These are phyloP conservation scores for Tremella fuciformis DNA, from an alignment of 768 basidiomycete genomes.

Conservation along the genomic window DNA sequence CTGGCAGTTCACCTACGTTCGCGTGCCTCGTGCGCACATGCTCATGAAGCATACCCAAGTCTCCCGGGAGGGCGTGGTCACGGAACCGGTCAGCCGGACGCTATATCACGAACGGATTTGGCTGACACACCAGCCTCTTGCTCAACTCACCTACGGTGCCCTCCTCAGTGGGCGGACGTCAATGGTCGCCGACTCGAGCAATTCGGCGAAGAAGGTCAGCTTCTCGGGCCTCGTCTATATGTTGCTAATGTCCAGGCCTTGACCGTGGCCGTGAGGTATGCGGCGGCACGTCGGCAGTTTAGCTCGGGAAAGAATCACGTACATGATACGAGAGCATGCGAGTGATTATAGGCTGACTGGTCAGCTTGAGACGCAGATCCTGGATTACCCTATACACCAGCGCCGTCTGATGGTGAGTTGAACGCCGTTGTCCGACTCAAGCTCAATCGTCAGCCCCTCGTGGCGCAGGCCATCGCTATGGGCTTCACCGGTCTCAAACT, in stretches of 20 bases:
- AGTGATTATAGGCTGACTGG: not conserved
- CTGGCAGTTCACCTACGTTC: slow-evolving; percentile 54
- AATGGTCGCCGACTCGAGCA: slow-evolving; percentile 53
- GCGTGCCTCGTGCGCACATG: slow-evolving; percentile 54
- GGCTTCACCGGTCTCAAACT: slow-evolving; percentile 51
- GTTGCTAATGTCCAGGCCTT: slow-evolving; percentile 41
- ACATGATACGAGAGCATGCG: not conserved
- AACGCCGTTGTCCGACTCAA: not conserved
- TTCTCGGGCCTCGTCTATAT: not conserved
- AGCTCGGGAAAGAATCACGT: slow-evolving; percentile 52
- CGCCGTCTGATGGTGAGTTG: slow-evolving; percentile 48
- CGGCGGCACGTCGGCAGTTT: slow-evolving; percentile 54
- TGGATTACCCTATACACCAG: slow-evolving; percentile 56
- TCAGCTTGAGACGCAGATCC: slow-evolving; percentile 53
- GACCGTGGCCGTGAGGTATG: slow-evolving; percentile 56
- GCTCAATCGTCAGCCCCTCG: slow-evolving; percentile 45
- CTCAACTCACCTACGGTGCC: slow-evolving; percentile 55
- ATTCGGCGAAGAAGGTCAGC: slow-evolving; percentile 52
- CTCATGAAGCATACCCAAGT: slow-evolving; percentile 57
- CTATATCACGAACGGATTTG: not conserved
- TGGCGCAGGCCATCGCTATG: slow-evolving; percentile 52
- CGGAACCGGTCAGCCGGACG: slow-evolving; percentile 46
- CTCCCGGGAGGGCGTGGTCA: slow-evolving; percentile 52
- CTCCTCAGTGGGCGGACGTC: slow-evolving; percentile 53
- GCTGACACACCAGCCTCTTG: slow-evolving; percentile 47